A percentile compares a stretch with the other conserved stretches of the same genome.
These are phyloP conservation scores for Selaginella tamariscina DNA, from an alignment of 75 land plant species.

Conservation along the genomic window DNA sequence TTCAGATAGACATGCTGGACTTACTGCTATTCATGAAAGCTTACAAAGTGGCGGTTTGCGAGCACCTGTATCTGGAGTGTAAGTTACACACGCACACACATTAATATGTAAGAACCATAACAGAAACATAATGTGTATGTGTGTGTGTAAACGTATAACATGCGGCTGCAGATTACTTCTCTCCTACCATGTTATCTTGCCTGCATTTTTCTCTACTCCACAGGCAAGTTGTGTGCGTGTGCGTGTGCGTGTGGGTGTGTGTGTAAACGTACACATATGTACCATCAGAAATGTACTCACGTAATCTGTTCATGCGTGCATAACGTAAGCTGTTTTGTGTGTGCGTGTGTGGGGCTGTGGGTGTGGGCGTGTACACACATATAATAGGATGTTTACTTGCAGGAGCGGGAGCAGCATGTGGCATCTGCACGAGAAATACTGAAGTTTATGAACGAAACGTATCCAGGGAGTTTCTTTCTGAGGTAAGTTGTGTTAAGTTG, in stretches of 20 bases:
- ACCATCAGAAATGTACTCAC: background rate
- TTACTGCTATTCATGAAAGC: slow-evolving; percentile 26
- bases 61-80: slow-evolving; percentile 36
- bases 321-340: no score
- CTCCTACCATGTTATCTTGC: slow-evolving; percentile 35
- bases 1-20: slow-evolving; percentile 28
- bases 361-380: background rate
- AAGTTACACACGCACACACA: slow-evolving; percentile 8
- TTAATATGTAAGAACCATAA: no score
- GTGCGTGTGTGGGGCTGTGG: no score
- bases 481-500: slow-evolving; percentile 12
- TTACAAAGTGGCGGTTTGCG: slow-evolving; percentile 34
- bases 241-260: no score
- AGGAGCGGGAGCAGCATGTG: slow-evolving; percentile 32
- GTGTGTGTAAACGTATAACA: no score
- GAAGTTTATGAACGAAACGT: slow-evolving; percentile 14
- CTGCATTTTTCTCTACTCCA: slow-evolving; percentile 37
- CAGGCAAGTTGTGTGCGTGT: no score
- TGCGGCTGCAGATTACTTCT: slow-evolving; percentile 27
- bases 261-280: background rate
- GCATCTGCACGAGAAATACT: slow-evolving; percentile 29
- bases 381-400: background rate
- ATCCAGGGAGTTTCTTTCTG: slow-evolving; percentile 30
- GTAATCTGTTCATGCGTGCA: background rate
- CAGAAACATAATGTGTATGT: no score